These are phyloP conservation scores for Metschnikowia dekortorum DNA, from an alignment of 805 yeast genomes.

Conservation along the genomic window DNA sequence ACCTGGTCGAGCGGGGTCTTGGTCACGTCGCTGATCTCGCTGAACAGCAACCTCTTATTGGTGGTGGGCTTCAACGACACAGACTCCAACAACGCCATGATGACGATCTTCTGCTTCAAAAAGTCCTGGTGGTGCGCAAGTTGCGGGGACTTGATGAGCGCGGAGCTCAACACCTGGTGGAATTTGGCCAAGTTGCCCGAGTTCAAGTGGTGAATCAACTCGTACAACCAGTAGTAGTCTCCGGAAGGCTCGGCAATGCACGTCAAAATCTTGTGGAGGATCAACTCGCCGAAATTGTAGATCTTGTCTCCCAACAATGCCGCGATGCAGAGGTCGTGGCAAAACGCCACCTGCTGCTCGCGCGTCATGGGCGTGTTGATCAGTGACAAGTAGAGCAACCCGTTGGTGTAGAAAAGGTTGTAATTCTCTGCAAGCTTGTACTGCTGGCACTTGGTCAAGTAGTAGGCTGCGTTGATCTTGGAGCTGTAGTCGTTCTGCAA, in stretches of 20 bases:
- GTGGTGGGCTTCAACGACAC: slow-evolving; percentile 74
- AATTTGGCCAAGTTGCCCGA: slow-evolving; percentile 71
- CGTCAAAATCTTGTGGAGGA: slow-evolving; percentile 78
- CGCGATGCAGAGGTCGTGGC: slow-evolving; percentile 73
- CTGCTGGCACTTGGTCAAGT: slow-evolving; percentile 72
- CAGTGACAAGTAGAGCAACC: slow-evolving; percentile 78
- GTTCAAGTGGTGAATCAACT: slow-evolving; percentile 66
- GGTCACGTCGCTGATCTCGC: slow-evolving; percentile 63
- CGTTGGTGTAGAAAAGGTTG: slow-evolving; percentile 75
- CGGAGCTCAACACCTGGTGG: slow-evolving; percentile 44
- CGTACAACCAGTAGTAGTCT: slow-evolving; percentile 64
- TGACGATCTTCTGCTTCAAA: slow-evolving; percentile 83
- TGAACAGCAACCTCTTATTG: slow-evolving; percentile 67
- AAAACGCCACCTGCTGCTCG: slow-evolving; percentile 41
- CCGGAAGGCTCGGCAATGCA: slow-evolving; percentile 41
- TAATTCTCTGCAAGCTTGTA: slow-evolving; percentile 73
- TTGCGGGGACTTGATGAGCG: slow-evolving; percentile 44
- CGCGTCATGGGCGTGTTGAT: slow-evolving; percentile 42
- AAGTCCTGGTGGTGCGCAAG: slow-evolving; percentile 58
- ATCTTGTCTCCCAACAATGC: slow-evolving; percentile 89
- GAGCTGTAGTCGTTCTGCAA: slow-evolving; percentile 30
- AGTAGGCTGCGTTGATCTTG: slow-evolving; percentile 79
- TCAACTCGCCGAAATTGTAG: slow-evolving; percentile 92
- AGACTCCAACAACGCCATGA: slow-evolving; percentile 86
- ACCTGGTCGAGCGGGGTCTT: slow-evolving; percentile 70